A percentile compares a stretch with the other conserved stretches of the same genome.
Evolutionary conservation across 2,329 filamentous ascomycete species (phyloP).

Genomic region (Cladobotryum mycophilum): DNA sequence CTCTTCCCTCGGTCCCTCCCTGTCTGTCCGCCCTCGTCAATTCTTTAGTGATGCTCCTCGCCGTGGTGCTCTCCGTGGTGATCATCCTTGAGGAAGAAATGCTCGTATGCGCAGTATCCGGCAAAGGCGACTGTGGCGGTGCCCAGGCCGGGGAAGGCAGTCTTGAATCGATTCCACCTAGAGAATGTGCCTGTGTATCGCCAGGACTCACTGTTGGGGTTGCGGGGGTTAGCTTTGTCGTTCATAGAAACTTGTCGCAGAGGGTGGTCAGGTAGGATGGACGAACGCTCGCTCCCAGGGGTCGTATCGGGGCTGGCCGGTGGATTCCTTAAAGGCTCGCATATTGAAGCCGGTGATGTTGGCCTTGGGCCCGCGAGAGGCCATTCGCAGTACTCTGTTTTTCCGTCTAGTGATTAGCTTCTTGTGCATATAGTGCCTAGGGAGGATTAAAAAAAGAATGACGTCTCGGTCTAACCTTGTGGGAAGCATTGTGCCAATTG

Average conservation of each 20-base stretch:
- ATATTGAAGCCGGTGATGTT: slow-evolving; percentile 93
- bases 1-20: slow-evolving; percentile 14
- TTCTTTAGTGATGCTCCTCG: slow-evolving; percentile 53
- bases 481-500: slow-evolving; percentile 31
- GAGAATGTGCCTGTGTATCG: slow-evolving; percentile 85
- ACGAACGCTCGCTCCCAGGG: slow-evolving; percentile 61
- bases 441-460: too few species aligned
- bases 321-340: slow-evolving; percentile 67
- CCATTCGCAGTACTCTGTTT: slow-evolving; percentile 43
- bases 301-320: slow-evolving; percentile 57
- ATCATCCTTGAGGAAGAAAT: slow-evolving; percentile 74
- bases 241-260: background rate
- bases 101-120: slow-evolving; percentile 83
- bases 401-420: slow-evolving; percentile 13
- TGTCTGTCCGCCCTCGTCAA: slow-evolving; percentile 15
- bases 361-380: slow-evolving; percentile 46
- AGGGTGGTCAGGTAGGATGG: background rate
- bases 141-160: slow-evolving; percentile 81
- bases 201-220: slow-evolving; percentile 73
- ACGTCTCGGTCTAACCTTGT: slow-evolving; percentile 29
- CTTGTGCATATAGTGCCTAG: background rate
- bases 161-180: slow-evolving; percentile 82
- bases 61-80: slow-evolving; percentile 46
- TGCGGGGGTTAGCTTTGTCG: background rate
- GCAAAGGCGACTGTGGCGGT: slow-evolving; percentile 89